Evolutionary conservation across 108 stramenopile genomes (phyloP).

Genomic region (Cyclotella baltica): DNA sequence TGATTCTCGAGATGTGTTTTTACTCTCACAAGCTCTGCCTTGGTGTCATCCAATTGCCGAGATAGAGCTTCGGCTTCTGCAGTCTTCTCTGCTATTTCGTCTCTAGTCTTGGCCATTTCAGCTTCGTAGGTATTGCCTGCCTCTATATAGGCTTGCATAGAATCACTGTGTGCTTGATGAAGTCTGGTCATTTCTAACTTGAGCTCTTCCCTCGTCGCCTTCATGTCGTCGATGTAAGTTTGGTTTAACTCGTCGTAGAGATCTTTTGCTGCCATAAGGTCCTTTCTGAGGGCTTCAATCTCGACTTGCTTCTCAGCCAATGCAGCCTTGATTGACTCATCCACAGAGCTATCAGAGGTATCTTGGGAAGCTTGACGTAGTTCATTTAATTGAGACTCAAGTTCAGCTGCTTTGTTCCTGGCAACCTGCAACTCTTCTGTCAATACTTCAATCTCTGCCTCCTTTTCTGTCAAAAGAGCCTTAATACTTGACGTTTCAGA

Average conservation of each 20-base stretch:
- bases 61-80: constrained; percentile 9
- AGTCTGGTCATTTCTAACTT: not conserved
- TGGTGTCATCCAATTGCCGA: constrained; percentile 17
- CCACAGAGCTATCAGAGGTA: not conserved
- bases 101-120: constrained; percentile 1
- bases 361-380: not conserved
- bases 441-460: constrained; percentile 8
- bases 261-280: not conserved
- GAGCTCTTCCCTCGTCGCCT: constrained; percentile 17
- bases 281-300: not conserved
- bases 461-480: not conserved
- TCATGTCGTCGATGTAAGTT: constrained; percentile 8
- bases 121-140: constrained; percentile 6
- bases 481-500: not conserved
- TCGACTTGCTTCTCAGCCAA: constrained; percentile 9
- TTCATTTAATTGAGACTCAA: not conserved
- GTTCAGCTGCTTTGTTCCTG: constrained; percentile 7
- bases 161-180: constrained; percentile 16
- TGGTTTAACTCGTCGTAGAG: constrained; percentile 14
- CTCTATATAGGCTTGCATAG: constrained; percentile 9
- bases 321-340: not conserved
- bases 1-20: not conserved
- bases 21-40: not conserved
- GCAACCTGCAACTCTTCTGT: constrained; percentile 14
- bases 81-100: not conserved